Conservation (phyloP, 2,329 filamentous ascomycete species). For the Alternaria sp. region DNA sequence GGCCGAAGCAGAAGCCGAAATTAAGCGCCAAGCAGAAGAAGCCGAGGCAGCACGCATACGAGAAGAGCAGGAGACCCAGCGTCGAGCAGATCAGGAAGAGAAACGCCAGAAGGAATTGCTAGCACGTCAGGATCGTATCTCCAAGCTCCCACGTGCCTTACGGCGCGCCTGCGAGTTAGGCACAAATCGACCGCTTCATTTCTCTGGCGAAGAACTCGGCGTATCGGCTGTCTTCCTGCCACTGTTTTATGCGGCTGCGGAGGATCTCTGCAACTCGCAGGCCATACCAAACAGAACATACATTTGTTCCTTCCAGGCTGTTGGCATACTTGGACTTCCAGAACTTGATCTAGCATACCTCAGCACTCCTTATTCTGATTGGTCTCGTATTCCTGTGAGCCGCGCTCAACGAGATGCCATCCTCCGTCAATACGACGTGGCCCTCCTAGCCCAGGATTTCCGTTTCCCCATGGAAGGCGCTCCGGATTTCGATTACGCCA, state of each 20-base stretch:
- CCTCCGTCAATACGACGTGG: conserved; percentile 49
- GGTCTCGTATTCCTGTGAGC: conserved; percentile 48
- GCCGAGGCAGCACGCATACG: conserved; percentile 44
- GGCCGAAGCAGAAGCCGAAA: conserved; percentile 42
- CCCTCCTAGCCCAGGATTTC: conserved; percentile 50
- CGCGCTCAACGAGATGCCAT: conserved; percentile 46
- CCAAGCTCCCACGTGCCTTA: conserved; percentile 48
- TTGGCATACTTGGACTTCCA: conserved; percentile 51
- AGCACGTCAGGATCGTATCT: conserved; percentile 45
- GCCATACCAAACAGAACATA: conserved; percentile 39
- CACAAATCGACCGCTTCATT: conserved; percentile 48
- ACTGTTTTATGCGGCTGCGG: conserved; percentile 45
- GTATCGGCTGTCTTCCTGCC: conserved; percentile 51
- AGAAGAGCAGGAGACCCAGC: conserved; percentile 42
- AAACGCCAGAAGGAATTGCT: conserved; percentile 39
- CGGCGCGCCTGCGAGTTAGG: conserved; percentile 50
- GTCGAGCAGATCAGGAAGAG: conserved; percentile 41
- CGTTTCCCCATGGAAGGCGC: conserved; percentile 50
- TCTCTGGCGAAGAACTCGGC: conserved; percentile 50
- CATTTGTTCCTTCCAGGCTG: conserved; percentile 51
- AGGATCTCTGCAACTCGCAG: conserved; percentile 36
- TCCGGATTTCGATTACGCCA: conserved; percentile 48
- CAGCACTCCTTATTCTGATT: conserved; percentile 45
- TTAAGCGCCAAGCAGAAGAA: conserved; percentile 40
- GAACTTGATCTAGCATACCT: conserved; percentile 49